Conservation (phyloP, 305 asterid genomes). For the Nicotiana rustica region DNA sequence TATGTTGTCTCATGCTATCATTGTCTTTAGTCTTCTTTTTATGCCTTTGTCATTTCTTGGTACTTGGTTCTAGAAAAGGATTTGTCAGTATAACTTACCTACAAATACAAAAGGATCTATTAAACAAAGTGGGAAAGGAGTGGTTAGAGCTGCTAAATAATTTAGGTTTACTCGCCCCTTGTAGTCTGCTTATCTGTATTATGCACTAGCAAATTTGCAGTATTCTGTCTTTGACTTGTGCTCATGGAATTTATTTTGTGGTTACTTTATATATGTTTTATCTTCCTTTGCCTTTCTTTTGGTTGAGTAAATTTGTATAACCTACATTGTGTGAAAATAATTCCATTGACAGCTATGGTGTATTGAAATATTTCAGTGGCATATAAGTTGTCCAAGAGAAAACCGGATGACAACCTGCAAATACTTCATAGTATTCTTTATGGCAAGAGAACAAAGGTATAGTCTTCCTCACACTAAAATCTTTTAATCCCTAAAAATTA, state of each 20-base stretch:
- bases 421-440: conserved; percentile 81
- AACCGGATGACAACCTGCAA: conserved; percentile 89
- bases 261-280: neutral
- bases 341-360: neutral
- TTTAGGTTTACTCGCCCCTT: neutral
- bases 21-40: neutral
- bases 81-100: neutral
- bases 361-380: conserved; percentile 72
- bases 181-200: neutral
- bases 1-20: neutral
- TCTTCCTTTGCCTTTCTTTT: neutral
- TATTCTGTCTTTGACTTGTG: neutral
- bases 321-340: neutral
- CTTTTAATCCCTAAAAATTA: conserved; percentile 8
- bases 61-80: neutral
- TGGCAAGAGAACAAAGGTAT: conserved; percentile 88
- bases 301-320: conserved; percentile 7
- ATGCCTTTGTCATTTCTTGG: neutral
- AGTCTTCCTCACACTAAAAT: neutral
- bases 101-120: neutral
- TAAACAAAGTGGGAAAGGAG: neutral
- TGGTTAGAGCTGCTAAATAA: neutral
- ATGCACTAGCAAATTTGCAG: neutral
- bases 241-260: neutral
- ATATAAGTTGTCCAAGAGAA: conserved; percentile 89